phyloP scores from a whole-genome alignment of 2,329 filamentous ascomycete genomes.

The Diplodia scrobiculata region DNA sequence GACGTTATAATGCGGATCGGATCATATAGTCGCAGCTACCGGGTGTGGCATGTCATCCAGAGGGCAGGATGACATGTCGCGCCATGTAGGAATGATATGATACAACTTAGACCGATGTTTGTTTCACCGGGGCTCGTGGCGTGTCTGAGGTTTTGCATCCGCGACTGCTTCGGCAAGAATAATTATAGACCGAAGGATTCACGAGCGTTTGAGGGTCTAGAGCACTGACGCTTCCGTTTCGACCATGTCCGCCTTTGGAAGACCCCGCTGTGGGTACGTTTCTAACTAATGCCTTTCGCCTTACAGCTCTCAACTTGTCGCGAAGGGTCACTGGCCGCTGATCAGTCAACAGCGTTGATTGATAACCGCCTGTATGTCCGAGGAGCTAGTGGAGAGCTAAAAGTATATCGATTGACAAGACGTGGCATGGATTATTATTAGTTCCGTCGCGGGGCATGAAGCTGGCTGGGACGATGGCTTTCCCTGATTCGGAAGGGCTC shows the following conservation, averaged over 20 bases:
- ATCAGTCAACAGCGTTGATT: not conserved
- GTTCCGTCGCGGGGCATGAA: not conserved
- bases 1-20: slow-evolving; percentile 19
- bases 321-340: not conserved
- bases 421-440: not conserved
- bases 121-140: not conserved
- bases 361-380: not conserved
- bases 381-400: not conserved
- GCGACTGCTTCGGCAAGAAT: not conserved
- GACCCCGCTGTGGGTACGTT: not conserved
- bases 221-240: not conserved
- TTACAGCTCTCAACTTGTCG: not conserved
- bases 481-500: not conserved
- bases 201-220: not conserved
- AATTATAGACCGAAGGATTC: not conserved
- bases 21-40: not conserved
- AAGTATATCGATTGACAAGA: not conserved
- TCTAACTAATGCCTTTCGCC: not conserved
- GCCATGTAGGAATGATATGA: slow-evolving; percentile 12
- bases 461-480: not conserved
- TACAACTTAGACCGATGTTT: not conserved
- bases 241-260: not conserved
- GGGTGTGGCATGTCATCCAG: not conserved
- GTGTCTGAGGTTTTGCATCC: not conserved
- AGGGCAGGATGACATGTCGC: slow-evolving; percentile 13